A percentile compares a stretch with the other conserved stretches of the same genome.
Conservation (phyloP, 768 basidiomycete species). For the Podaxis sp. region DNA sequence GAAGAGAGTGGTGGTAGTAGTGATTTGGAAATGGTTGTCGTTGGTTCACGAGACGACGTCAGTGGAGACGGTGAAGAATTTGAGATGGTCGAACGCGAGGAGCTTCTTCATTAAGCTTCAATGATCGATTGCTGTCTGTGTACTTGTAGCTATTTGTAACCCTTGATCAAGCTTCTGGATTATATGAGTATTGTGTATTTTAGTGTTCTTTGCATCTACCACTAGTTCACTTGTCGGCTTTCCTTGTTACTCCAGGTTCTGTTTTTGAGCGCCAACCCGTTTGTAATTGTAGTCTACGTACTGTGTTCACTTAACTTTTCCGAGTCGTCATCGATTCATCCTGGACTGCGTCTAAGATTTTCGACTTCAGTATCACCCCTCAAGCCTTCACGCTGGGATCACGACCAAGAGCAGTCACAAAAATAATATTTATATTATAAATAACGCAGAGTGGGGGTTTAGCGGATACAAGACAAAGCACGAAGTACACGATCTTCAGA, state of each 20-base stretch:
- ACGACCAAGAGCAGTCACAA: neutral
- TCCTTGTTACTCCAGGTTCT: too few species aligned
- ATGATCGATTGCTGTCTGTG: neutral
- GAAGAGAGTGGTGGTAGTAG: slow-evolving; percentile 10
- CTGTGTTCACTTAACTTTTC: too few species aligned
- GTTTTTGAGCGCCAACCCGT: too few species aligned
- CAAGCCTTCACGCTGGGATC: neutral
- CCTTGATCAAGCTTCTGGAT: too few species aligned
- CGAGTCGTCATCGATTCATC: too few species aligned
- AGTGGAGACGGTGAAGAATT: neutral
- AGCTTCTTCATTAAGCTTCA: neutral
- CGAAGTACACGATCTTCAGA: neutral
- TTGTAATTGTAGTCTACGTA: too few species aligned
- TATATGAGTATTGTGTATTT: too few species aligned
- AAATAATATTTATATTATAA: neutral
- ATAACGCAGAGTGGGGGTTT: neutral
- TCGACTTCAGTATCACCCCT: too few species aligned
- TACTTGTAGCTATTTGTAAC: neutral
- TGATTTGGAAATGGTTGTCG: neutral
- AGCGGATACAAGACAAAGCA: neutral
- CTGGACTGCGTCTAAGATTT: too few species aligned
- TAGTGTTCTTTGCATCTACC: too few species aligned
- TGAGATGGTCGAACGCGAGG: neutral
- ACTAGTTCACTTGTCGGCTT: too few species aligned
- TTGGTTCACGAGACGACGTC: neutral